A percentile compares a stretch with the other conserved stretches of the same genome.
Evolutionary conservation across 768 basidiomycete genomes (phyloP).

Genomic region (Rhizopogon vulgaris): DNA sequence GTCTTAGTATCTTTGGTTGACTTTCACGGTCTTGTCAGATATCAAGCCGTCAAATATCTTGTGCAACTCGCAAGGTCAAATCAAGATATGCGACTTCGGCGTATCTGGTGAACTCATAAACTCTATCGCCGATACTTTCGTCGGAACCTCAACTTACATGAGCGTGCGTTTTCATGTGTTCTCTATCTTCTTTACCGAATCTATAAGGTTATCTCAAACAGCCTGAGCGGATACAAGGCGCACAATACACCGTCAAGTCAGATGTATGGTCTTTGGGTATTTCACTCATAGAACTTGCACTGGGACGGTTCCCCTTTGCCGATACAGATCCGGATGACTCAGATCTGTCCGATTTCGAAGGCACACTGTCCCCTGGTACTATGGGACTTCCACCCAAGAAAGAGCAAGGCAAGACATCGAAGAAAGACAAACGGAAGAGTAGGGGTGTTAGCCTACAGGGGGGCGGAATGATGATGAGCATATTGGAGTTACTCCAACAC

Average conservation of each 20-base stretch:
- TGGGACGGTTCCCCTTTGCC: constrained; percentile 96
- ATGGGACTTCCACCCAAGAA: constrained; percentile 36
- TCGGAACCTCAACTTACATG: constrained; percentile 99
- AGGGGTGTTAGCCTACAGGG: constrained; percentile 92
- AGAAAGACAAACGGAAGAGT: constrained; percentile 82
- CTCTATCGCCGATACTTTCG: constrained; percentile 97
- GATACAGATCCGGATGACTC: constrained; percentile 74
- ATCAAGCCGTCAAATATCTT: constrained; percentile 99
- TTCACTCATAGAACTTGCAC: constrained; percentile 92
- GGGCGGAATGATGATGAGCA: constrained; percentile 96
- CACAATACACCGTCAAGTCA: constrained; percentile 97
- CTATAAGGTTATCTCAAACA: constrained; percentile 28
- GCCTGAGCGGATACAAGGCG: constrained; percentile 99
- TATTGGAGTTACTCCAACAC: constrained; percentile 92
- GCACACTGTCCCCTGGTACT: constrained; percentile 68
- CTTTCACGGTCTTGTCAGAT: constrained; percentile 44
- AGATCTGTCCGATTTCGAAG: constrained; percentile 72
- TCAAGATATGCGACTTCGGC: constrained; percentile 99
- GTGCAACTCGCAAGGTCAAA: constrained; percentile 88
- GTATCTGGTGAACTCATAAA: constrained; percentile 99
- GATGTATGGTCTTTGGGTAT: constrained; percentile 99
- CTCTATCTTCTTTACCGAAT: constrained; percentile 10
- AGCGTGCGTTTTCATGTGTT: constrained; percentile 57
- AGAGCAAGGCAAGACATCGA: constrained; percentile 40
- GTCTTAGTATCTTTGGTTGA: constrained; percentile 4